phyloP scores from a whole-genome alignment of 2,329 filamentous ascomycete species.

The Lasiodiplodia sp. region DNA sequence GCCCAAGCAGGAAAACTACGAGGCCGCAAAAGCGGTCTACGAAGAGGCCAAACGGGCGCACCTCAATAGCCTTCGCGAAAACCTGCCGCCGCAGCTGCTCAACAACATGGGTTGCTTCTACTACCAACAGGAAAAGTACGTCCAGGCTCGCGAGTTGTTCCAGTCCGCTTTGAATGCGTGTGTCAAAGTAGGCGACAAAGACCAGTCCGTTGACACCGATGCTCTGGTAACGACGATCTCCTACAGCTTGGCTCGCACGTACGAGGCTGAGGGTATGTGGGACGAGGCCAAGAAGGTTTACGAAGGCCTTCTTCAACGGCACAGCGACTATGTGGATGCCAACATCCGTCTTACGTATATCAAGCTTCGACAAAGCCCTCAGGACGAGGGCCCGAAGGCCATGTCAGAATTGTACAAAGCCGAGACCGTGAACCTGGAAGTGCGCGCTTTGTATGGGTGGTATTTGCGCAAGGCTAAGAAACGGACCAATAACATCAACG shows the following conservation, averaged over 20 bases:
- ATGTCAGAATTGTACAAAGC: conserved; percentile 86
- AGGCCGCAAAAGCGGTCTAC: conserved; percentile 39
- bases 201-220: conserved; percentile 82
- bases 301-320: conserved; percentile 81
- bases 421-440: conserved; percentile 85
- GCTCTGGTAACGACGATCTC: conserved; percentile 94
- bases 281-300: conserved; percentile 90
- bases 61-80: conserved; percentile 67
- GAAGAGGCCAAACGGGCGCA: conserved; percentile 61
- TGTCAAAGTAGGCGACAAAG: conserved; percentile 78
- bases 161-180: conserved; percentile 91
- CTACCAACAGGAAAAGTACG: conserved; percentile 84
- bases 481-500: conserved; percentile 77
- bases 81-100: conserved; percentile 85
- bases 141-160: conserved; percentile 83
- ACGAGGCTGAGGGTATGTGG: conserved; percentile 81
- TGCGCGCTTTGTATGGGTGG: conserved; percentile 93
- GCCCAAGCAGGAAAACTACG: conserved; percentile 38
- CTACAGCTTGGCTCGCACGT: conserved; percentile 93
- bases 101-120: conserved; percentile 99
- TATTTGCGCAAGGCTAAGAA: conserved; percentile 91
- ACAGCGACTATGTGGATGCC: conserved; percentile 92
- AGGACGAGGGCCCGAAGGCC: conserved; percentile 84
- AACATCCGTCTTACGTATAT: conserved; percentile 90
- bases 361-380: conserved; percentile 78